Evolutionary conservation across 2,329 filamentous ascomycete species (phyloP).

Genomic region (Tolypocladium tundrense): DNA sequence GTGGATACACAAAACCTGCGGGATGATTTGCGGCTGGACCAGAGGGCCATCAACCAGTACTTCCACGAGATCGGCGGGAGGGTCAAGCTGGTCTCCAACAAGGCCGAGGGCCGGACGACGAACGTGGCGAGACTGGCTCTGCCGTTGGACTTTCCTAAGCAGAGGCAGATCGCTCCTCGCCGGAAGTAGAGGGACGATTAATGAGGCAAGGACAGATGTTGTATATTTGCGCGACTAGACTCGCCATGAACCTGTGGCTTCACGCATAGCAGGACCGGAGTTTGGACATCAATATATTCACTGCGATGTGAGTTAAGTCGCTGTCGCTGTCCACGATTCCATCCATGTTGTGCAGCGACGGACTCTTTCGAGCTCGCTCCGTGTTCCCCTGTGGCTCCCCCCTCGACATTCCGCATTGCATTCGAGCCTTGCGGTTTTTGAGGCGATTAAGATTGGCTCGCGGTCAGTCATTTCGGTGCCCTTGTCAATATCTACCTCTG

Average conservation of each 20-base stretch:
- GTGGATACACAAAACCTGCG: constrained; percentile 60
- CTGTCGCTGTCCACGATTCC: neutral
- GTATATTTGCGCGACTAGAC: neutral
- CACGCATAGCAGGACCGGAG: neutral
- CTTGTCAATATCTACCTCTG: no score
- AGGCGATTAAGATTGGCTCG: no score
- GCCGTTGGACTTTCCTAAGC: constrained; percentile 75
- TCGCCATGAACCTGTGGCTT: neutral
- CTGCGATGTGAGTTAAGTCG: neutral
- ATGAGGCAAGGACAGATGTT: neutral
- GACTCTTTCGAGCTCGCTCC: neutral
- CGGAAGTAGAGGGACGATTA: constrained; percentile 3
- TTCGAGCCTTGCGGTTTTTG: neutral
- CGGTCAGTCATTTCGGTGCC: no score
- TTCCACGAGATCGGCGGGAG: constrained; percentile 67
- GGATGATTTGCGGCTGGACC: constrained; percentile 62
- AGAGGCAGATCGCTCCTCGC: constrained; percentile 25
- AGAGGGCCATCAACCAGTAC: constrained; percentile 60
- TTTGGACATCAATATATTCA: neutral
- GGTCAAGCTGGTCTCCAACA: constrained; percentile 49
- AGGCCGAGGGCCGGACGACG: constrained; percentile 44
- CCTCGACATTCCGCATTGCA: neutral
- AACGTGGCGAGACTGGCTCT: constrained; percentile 62
- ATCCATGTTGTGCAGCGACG: neutral
- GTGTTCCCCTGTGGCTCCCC: neutral